These are phyloP conservation scores for Paraglomus brasilianum DNA, from an alignment of 192 early-diverging fungal species.

Conservation along the genomic window DNA sequence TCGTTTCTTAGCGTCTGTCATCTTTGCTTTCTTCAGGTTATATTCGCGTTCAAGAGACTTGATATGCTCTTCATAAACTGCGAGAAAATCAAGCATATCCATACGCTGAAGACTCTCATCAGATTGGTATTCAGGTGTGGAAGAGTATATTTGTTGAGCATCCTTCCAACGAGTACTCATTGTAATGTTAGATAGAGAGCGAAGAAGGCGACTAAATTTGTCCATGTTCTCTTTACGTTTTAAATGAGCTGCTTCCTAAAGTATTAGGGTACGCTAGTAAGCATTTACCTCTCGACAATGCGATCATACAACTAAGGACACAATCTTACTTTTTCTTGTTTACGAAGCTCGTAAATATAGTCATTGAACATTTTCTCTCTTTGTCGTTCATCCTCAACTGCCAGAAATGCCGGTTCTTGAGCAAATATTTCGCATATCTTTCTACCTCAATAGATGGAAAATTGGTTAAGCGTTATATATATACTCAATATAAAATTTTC, in stretches of 20 bases:
- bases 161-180: constrained; percentile 57
- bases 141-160: constrained; percentile 50
- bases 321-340: constrained; percentile 59
- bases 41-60: constrained; percentile 61
- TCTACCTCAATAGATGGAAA: not conserved
- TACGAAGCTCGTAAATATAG: constrained; percentile 64
- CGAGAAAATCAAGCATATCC: constrained; percentile 79
- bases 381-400: constrained; percentile 58
- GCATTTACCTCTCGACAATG: not conserved
- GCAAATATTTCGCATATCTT: constrained; percentile 50
- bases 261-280: not conserved
- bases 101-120: constrained; percentile 58
- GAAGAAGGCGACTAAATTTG: constrained; percentile 55
- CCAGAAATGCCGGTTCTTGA: constrained; percentile 60
- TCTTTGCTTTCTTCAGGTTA: constrained; percentile 45
- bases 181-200: constrained; percentile 58
- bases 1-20: constrained; percentile 48
- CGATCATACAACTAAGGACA: not conserved
- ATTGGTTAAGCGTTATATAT: too few species aligned
- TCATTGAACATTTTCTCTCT: constrained; percentile 69
- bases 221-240: constrained; percentile 62
- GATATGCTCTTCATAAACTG: constrained; percentile 79
- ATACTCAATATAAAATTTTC: too few species aligned
- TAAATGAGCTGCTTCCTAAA: constrained; percentile 55
- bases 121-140: constrained; percentile 51